Conservation (phyloP, 768 basidiomycete species). For the Termitomyces eurrhizus region DNA sequence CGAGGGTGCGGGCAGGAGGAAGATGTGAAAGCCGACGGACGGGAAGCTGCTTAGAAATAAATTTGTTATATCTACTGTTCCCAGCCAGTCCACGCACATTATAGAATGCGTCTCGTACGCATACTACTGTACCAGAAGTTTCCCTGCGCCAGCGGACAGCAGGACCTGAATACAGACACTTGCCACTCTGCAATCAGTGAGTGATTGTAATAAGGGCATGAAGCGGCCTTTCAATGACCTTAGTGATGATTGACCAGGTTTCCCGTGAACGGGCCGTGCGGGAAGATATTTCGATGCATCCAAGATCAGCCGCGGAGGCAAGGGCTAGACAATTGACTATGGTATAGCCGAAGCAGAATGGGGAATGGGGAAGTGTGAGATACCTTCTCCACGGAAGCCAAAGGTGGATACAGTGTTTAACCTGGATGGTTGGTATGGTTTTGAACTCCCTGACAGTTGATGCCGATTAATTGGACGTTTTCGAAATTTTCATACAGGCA, state of each 20-base stretch:
- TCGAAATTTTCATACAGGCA: neutral
- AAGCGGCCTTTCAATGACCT: slow-evolving; percentile 39
- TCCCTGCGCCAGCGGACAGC: slow-evolving; percentile 75
- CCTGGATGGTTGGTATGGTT: slow-evolving; percentile 51
- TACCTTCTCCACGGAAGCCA: slow-evolving; percentile 95
- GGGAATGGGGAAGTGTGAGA: neutral
- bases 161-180: slow-evolving; percentile 64
- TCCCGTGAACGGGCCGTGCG: slow-evolving; percentile 59
- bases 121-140: slow-evolving; percentile 74
- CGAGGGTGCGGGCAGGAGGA: slow-evolving; percentile 52
- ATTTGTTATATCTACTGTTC: neutral
- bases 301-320: slow-evolving; percentile 77
- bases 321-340: slow-evolving; percentile 48
- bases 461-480: neutral
- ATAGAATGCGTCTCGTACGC: slow-evolving; percentile 86
- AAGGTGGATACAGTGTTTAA: slow-evolving; percentile 60
- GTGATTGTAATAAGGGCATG: neutral
- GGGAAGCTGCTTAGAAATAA: slow-evolving; percentile 54
- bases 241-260: slow-evolving; percentile 75
- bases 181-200: slow-evolving; percentile 47
- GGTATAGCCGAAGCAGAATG: neutral
- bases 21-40: slow-evolving; percentile 75
- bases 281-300: slow-evolving; percentile 78
- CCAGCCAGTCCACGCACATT: slow-evolving; percentile 52
- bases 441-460: slow-evolving; percentile 61